Base-by-base conservation (phyloP, 2,329 filamentous ascomycete genomes). In the Penicillium sp. region DNA sequence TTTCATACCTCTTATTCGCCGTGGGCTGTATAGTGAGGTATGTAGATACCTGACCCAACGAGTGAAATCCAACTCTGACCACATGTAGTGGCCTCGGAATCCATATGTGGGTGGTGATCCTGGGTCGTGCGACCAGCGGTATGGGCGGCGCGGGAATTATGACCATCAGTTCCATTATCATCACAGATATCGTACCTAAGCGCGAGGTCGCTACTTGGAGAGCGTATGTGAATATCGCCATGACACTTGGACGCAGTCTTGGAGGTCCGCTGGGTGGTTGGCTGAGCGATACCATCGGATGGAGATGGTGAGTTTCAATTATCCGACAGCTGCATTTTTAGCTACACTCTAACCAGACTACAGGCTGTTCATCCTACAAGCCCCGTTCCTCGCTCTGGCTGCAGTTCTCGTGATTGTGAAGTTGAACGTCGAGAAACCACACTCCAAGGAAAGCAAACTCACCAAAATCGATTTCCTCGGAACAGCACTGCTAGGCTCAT, bases 221-320 rank as follows among this genome's bases (percentile, higher is more conserved):
- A 43, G 76, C 78, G 29, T 82, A 82, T 66, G 75, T 82, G 42
- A 83, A 83, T 53, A 72, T 83, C 14, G 69, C 77, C 16, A 75
- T 77, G 59, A 83, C 80, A 0, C 74, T 78, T 0, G 81, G 80
- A 11, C 72, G 79, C 11, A 78, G 76, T 55, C 69, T 79, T 22
- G 82, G 82, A 32, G 82, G 81, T 1, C 79, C 82, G 0, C 54
- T 87, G 0, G 86, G 86, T 1, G 86, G 86, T 2, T 82, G 78
- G 64, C 69, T 88, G 2, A 81, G 84, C 1, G 84, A 88, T 60
- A 79, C 80, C 0, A 77, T 88, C 13, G 86, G 86, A 16, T 89
- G 86, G 86, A 75, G 86, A 69, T 87, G 85, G 85, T 83, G 59
- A 1, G 56, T 38, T n/a, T 5, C 1, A 2, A 14, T 4, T 11